A percentile compares a stretch with the other conserved stretches of the same genome.
Evolutionary conservation across 768 basidiomycete genomes (phyloP).

Genomic region (Tulasnella sp.): DNA sequence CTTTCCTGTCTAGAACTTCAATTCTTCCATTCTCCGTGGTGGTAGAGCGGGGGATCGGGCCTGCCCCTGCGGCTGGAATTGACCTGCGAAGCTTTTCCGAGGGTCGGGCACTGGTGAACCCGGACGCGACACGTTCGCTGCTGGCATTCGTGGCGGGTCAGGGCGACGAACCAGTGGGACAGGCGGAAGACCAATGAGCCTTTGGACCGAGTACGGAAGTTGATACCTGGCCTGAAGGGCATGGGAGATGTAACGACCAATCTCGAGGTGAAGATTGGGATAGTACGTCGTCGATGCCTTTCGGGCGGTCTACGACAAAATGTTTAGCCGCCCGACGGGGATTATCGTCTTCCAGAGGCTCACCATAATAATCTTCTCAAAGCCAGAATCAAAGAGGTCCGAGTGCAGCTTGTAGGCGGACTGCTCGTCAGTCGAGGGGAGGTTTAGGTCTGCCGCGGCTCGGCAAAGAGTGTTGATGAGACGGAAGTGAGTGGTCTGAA

Average conservation of each 20-base stretch:
- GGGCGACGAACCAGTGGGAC: constrained; percentile 2
- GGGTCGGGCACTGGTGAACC: background rate
- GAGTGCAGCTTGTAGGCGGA: constrained; percentile 75
- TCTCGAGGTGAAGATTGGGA: constrained; percentile 85
- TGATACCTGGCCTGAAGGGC: constrained; percentile 57
- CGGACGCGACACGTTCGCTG: background rate
- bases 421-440: constrained; percentile 56
- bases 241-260: constrained; percentile 72
- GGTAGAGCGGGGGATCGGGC: background rate
- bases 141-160: background rate
- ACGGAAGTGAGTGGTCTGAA: constrained; percentile 75
- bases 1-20: background rate
- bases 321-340: background rate
- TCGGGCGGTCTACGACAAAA: constrained; percentile 61
- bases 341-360: constrained; percentile 23
- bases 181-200: constrained; percentile 76
- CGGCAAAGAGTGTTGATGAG: constrained; percentile 72
- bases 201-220: constrained; percentile 68
- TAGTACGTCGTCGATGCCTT: constrained; percentile 95
- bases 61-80: background rate
- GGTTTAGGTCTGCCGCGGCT: constrained; percentile 49
- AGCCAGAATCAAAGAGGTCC: constrained; percentile 81
- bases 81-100: background rate
- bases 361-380: constrained; percentile 85
- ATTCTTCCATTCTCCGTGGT: background rate